Conservation (phyloP, 192 early-diverging fungal genomes). For the Coemansia interrupta region DNA sequence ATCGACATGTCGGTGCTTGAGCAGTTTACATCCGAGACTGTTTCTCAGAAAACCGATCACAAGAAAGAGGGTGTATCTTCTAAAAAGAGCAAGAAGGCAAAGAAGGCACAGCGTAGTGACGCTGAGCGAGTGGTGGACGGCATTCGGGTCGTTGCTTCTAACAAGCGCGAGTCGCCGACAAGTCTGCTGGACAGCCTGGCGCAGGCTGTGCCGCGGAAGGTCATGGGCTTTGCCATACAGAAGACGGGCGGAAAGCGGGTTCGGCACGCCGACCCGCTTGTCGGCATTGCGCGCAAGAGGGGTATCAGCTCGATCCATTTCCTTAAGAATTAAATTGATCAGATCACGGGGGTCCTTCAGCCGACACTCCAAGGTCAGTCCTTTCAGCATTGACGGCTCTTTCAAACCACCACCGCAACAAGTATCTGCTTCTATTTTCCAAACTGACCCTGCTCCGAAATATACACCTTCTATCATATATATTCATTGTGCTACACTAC, state of each 20-base stretch:
- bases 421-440: not conserved
- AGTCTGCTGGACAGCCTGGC: slow-evolving; percentile 31
- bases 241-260: slow-evolving; percentile 34
- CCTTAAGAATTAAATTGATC: slow-evolving; percentile 15
- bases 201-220: slow-evolving; percentile 27
- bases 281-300: slow-evolving; percentile 36
- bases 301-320: slow-evolving; percentile 38
- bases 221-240: slow-evolving; percentile 12
- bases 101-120: slow-evolving; percentile 8
- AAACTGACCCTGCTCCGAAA: not conserved
- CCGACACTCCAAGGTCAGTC: no score
- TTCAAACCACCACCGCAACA: no score
- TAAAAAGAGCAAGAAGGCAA: slow-evolving; percentile 12
- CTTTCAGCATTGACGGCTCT: no score
- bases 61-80: slow-evolving; percentile 21
- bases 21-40: slow-evolving; percentile 33
- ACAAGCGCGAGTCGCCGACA: slow-evolving; percentile 16
- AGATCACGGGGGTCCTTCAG: no score
- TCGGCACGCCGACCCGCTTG: slow-evolving; percentile 34
- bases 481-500: no score
- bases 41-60: slow-evolving; percentile 4
- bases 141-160: slow-evolving; percentile 40
- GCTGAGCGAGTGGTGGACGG: slow-evolving; percentile 34
- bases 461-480: no score
- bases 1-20: slow-evolving; percentile 41